Percentiles rank a stretch among this genome's conserved stretches.
Conservation (phyloP, 192 early-diverging fungal genomes). For the Linnemannia zychae region DNA sequence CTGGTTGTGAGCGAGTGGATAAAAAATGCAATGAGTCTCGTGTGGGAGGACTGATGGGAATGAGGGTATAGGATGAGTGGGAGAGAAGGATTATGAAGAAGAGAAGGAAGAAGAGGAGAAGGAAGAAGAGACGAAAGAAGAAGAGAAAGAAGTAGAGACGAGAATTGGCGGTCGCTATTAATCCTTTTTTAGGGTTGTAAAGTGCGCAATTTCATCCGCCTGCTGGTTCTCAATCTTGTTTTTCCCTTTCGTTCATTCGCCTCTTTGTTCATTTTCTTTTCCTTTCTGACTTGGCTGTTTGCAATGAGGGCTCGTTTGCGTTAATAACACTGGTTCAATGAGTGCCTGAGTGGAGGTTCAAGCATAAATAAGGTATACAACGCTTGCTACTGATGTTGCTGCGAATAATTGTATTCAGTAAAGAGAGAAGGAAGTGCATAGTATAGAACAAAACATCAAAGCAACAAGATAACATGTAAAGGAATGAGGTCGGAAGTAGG, state of each 20-base stretch:
- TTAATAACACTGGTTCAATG: no score
- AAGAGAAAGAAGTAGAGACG: neutral
- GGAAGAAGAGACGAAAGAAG: neutral
- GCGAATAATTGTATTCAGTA: no score
- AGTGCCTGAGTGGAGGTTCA: neutral
- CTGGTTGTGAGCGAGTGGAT: neutral
- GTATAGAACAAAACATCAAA: no score
- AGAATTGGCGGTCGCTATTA: neutral
- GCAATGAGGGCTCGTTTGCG: neutral
- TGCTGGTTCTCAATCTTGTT: neutral
- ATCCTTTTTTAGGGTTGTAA: slow-evolving; percentile 5
- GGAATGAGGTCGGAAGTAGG: no score
- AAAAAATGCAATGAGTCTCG: no score
- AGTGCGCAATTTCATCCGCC: neutral
- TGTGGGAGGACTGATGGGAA: neutral
- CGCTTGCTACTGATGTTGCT: neutral
- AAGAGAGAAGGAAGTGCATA: no score
- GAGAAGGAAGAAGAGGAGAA: neutral
- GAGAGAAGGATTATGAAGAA: neutral
- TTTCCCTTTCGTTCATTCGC: neutral
- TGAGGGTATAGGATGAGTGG: neutral
- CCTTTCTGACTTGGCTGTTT: neutral
- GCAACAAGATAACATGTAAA: no score
- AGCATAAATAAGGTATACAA: neutral
- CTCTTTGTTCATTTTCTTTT: neutral